A percentile compares a stretch with the other conserved stretches of the same genome.
Conservation (phyloP, 177 flowering plant species). For the Vitis hybrid region DNA sequence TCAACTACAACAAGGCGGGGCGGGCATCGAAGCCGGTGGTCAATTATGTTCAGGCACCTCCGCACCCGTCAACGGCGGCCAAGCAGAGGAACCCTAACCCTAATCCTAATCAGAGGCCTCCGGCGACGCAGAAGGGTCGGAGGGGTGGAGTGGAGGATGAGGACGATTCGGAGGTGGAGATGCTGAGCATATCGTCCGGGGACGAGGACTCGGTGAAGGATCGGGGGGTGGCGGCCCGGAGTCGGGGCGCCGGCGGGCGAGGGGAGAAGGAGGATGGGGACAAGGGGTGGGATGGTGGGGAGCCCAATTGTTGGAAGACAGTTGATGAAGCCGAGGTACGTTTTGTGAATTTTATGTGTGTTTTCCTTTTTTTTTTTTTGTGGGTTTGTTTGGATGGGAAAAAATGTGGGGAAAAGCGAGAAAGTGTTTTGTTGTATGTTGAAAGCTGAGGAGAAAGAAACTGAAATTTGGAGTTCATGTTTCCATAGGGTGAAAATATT, state of each 20-base stretch:
- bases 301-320: slow-evolving; percentile 84
- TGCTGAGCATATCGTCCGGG: slow-evolving; percentile 96
- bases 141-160: slow-evolving; percentile 50
- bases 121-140: slow-evolving; percentile 11
- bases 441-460: too few relatives aligned
- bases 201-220: slow-evolving; percentile 74
- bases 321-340: slow-evolving; percentile 90
- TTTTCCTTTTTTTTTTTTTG: neutral
- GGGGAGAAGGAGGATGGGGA: slow-evolving; percentile 54
- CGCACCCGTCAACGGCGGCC: slow-evolving; percentile 9
- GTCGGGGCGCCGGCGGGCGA: slow-evolving; percentile 23
- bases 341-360: neutral
- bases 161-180: slow-evolving; percentile 96
- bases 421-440: too few relatives aligned
- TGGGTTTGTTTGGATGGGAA: neutral
- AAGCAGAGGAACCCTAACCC: neutral
- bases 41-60: slow-evolving; percentile 70
- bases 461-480: too few relatives aligned
- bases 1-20: slow-evolving; percentile 49
- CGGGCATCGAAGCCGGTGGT: slow-evolving; percentile 56
- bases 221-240: slow-evolving; percentile 12
- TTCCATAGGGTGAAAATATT: too few relatives aligned
- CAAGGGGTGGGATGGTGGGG: slow-evolving; percentile 76
- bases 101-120: slow-evolving; percentile 1
- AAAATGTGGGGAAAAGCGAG: too few relatives aligned